Percentiles rank a stretch among this genome's conserved stretches.
phyloP scores from a whole-genome alignment of 495 filamentous ascomycete genomes.

The Physcia stellaris region DNA sequence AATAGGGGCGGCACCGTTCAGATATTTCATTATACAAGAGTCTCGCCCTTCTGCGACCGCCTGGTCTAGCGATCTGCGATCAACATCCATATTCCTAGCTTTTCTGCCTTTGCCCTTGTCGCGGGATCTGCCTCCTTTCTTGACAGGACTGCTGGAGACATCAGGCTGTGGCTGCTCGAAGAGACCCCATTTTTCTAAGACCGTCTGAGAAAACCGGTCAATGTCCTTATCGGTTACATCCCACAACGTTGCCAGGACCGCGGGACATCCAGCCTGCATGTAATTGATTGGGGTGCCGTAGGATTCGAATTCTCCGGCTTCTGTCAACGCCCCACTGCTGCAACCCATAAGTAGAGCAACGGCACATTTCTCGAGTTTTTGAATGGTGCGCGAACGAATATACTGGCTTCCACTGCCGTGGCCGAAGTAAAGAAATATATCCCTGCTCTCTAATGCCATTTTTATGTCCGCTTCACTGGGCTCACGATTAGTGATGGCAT shows the following conservation, averaged over 20 bases:
- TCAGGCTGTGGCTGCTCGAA: slow-evolving; percentile 21
- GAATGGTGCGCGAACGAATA: slow-evolving; percentile 66
- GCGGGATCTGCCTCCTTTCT: slow-evolving; percentile 14
- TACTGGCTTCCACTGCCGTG: slow-evolving; percentile 94
- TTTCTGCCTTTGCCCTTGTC: slow-evolving; percentile 16
- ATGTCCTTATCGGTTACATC: slow-evolving; percentile 96
- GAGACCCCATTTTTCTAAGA: slow-evolving; percentile 79
- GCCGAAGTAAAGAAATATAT: slow-evolving; percentile 82
- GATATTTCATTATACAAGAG: slow-evolving; percentile 70
- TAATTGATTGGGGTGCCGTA: slow-evolving; percentile 85
- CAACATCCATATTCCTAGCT: slow-evolving; percentile 2
- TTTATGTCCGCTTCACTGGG: slow-evolving; percentile 72
- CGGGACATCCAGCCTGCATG: slow-evolving; percentile 69
- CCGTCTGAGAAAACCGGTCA: slow-evolving; percentile 67
- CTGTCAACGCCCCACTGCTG: slow-evolving; percentile 59
- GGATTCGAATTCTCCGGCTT: slow-evolving; percentile 77
- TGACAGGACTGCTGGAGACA: slow-evolving; percentile 8
- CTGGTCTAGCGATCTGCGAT: slow-evolving; percentile 44
- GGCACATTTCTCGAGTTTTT: slow-evolving; percentile 60
- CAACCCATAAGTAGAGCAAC: slow-evolving; percentile 90
- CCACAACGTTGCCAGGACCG: slow-evolving; percentile 84
- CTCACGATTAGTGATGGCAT: slow-evolving; percentile 44
- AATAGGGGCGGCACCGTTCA: slow-evolving; percentile 84
- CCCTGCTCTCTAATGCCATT: slow-evolving; percentile 38
- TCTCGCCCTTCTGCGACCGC: slow-evolving; percentile 61